Conservation (phyloP, 148 eudicot species). For the Selenicereus undatus region DNA sequence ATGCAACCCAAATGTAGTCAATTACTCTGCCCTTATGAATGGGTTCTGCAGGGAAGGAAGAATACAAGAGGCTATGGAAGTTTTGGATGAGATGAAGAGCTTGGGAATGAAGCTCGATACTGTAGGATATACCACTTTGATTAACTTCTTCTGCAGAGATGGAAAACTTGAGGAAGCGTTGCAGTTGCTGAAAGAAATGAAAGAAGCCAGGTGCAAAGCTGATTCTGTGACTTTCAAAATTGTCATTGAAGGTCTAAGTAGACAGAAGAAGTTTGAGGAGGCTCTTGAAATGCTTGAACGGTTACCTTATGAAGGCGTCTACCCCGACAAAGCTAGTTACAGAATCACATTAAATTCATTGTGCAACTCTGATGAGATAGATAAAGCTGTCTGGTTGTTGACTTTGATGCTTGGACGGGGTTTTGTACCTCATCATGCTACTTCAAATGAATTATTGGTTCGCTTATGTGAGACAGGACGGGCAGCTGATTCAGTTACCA, state of each 20-base stretch:
- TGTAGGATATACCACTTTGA: constrained; percentile 74
- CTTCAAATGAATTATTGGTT: constrained; percentile 71
- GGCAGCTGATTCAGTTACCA: constrained; percentile 50
- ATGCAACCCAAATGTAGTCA: constrained; percentile 70
- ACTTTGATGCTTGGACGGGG: constrained; percentile 77
- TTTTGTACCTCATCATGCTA: constrained; percentile 74
- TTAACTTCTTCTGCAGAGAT: constrained; percentile 58
- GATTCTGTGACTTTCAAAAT: constrained; percentile 71
- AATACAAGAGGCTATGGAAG: constrained; percentile 55
- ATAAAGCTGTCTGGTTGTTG: constrained; percentile 56
- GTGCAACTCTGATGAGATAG: constrained; percentile 53
- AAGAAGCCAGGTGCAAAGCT: constrained; percentile 52
- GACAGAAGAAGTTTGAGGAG: constrained; percentile 50
- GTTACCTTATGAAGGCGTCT: constrained; percentile 63
- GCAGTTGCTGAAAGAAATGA: constrained; percentile 67
- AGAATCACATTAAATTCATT: constrained; percentile 58
- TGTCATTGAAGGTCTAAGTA: constrained; percentile 61
- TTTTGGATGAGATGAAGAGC: constrained; percentile 59
- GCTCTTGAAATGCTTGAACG: constrained; percentile 75
- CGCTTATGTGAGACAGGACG: constrained; percentile 61
- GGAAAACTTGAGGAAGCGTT: constrained; percentile 58
- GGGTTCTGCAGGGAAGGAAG: constrained; percentile 76
- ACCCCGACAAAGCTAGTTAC: constrained; percentile 57
- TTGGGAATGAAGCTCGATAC: constrained; percentile 67
- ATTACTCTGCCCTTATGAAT: constrained; percentile 71